Evolutionary conservation across 192 early-diverging fungal species (phyloP).

Genomic region (Entophlyctis helioformis): DNA sequence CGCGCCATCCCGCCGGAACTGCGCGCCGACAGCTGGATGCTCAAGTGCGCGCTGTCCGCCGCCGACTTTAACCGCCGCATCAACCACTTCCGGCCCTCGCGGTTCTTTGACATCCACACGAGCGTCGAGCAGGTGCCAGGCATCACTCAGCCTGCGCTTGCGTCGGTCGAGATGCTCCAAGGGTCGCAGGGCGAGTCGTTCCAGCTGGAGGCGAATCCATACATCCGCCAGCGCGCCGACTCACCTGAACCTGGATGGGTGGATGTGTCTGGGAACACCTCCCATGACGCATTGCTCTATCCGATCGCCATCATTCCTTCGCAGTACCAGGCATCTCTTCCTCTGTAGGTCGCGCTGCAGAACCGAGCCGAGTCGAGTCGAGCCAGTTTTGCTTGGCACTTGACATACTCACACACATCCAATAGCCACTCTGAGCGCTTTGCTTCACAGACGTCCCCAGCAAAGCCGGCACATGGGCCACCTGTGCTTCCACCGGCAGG

Average conservation of each 20-base stretch:
- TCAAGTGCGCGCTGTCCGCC: constrained; percentile 22
- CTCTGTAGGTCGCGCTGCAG: constrained; percentile 26
- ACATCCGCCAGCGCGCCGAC: constrained; percentile 2
- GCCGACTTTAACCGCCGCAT: constrained; percentile 38
- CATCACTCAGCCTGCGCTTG: constrained; percentile 19
- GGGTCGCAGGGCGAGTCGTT: constrained; percentile 7
- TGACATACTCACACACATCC: no score
- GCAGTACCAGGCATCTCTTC: constrained; percentile 30
- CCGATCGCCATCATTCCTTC: constrained; percentile 32
- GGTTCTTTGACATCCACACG: constrained; percentile 33
- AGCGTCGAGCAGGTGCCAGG: constrained; percentile 32
- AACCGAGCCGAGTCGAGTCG: no score
- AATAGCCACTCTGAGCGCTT: no score
- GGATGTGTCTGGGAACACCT: not conserved
- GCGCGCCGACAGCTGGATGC: constrained; percentile 11
- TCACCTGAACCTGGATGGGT: no score
- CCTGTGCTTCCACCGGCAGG: no score
- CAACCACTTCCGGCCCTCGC: constrained; percentile 6
- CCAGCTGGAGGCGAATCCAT: no score
- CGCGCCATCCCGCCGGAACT: constrained; percentile 9
- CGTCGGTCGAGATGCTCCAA: constrained; percentile 16
- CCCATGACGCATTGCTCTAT: constrained; percentile 10
- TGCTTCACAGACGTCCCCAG: no score
- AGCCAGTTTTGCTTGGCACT: no score
- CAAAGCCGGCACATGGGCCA: no score